Evolutionary conservation across 768 basidiomycete species (phyloP).

Genomic region (Exidia glandulosa): DNA sequence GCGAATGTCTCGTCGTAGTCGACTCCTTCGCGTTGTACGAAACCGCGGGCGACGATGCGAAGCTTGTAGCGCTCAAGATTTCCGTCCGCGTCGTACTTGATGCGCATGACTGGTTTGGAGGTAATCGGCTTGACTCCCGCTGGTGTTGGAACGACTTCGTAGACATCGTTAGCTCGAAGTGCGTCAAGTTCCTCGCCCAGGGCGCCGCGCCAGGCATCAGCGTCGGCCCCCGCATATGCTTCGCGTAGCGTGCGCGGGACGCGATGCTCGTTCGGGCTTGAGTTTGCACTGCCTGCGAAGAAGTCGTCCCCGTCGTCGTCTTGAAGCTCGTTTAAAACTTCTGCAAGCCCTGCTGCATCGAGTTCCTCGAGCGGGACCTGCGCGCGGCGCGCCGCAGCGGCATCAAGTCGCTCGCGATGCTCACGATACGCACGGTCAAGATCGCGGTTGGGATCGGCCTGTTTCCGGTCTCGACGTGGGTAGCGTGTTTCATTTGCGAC

Average conservation of each 20-base stretch:
- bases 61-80: constrained; percentile 23
- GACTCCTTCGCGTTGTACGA: constrained; percentile 21
- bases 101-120: constrained; percentile 16
- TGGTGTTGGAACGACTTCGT: constrained; percentile 9
- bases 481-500: not conserved
- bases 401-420: not conserved
- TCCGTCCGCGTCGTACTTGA: constrained; percentile 18
- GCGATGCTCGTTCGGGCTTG: not conserved
- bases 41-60: constrained; percentile 31
- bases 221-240: constrained; percentile 10
- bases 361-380: not conserved
- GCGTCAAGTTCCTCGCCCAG: constrained; percentile 14
- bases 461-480: not conserved
- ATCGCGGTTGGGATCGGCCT: not conserved
- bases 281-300: not conserved
- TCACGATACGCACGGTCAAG: not conserved
- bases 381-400: not conserved
- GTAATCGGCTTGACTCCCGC: constrained; percentile 8
- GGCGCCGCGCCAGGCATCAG: constrained; percentile 13
- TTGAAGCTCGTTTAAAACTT: not conserved
- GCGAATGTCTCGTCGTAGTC: constrained; percentile 5
- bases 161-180: constrained; percentile 10
- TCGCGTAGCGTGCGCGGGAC: constrained; percentile 3
- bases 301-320: not conserved
- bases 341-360: not conserved